Evolutionary conservation across 768 basidiomycete genomes (phyloP), one percentile per base, ranked within the genome.

Genomic region (Grammothele lineata): DNA sequence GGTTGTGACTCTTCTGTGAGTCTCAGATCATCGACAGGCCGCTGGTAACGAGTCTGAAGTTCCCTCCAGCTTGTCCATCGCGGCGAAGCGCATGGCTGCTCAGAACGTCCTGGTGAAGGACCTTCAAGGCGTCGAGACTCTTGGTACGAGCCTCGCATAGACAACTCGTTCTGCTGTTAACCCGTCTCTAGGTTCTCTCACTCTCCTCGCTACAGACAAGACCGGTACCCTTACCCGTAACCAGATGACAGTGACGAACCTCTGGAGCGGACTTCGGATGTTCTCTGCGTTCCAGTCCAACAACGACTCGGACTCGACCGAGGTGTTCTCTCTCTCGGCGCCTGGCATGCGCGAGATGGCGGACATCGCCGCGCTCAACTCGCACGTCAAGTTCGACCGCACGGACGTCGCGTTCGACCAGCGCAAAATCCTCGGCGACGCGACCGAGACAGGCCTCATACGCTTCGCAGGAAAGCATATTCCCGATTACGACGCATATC

Each of bases 31-130:
- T 25, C 10, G n/a, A n/a, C n/a, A n/a, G n/a, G n/a, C n/a, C 23
- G 14, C 11, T 24, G 14, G 8, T 2, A 15, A 37, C 8, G 7
- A 7, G 27, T 14, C 8, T 14, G 7, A 30, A 30, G 8, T 14
- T 30, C 14, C 27, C 8, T 30, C 8, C 27, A 69, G 67, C 15
- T 58, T 85, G 5, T 83, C 82, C 4, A 83, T 85, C 35, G 82
- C 82, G 0, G 83, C 82, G 15, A 83, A 83, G 62, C 70, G 83
- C 24, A 84, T 85, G 82, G 82, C 83, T 1, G 73, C 72, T 19
- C 80, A 81, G 61, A 83, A 84, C 50, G 82, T 85, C 5, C 68
- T 85, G n/a, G 82, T 84, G 15, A 85, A 85, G 54, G 81, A 83
- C 55, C 60, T 85, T n/a, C 82, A 84, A 59, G 82, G 82, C 34